Conservation (phyloP, 2,329 filamentous ascomycete genomes). For the Penicillium vulpinum region DNA sequence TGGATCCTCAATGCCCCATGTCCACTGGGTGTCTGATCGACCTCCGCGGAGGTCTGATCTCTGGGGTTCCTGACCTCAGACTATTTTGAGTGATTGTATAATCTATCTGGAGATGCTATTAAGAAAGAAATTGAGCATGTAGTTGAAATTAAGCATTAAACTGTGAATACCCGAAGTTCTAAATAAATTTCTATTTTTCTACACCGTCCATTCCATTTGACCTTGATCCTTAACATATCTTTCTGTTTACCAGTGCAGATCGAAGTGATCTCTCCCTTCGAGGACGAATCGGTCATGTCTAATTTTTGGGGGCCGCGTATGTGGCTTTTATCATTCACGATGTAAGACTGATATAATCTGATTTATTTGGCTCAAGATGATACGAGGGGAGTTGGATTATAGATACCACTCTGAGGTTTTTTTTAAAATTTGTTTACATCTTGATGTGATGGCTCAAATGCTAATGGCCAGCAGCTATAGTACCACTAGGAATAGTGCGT, state of each 20-base stretch:
- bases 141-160: background rate
- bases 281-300: background rate
- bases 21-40: background rate
- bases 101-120: background rate
- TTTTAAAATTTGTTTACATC: too few species aligned
- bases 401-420: background rate
- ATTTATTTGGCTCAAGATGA: background rate
- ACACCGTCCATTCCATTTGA: background rate
- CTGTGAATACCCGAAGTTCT: background rate
- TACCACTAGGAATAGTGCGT: too few species aligned
- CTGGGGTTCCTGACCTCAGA: background rate
- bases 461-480: too few species aligned
- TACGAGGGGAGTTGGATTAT: background rate
- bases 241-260: background rate
- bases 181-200: background rate
- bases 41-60: background rate
- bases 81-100: background rate
- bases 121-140: background rate
- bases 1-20: background rate
- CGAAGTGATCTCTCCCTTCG: slow-evolving; percentile 7
- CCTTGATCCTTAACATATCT: background rate
- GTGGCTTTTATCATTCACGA: background rate
- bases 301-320: background rate
- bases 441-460: too few species aligned
- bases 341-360: too few species aligned